Evolutionary conservation across 768 basidiomycete species (phyloP), one percentile per base, ranked within the genome.

Genomic region (Boletus sp.): DNA sequence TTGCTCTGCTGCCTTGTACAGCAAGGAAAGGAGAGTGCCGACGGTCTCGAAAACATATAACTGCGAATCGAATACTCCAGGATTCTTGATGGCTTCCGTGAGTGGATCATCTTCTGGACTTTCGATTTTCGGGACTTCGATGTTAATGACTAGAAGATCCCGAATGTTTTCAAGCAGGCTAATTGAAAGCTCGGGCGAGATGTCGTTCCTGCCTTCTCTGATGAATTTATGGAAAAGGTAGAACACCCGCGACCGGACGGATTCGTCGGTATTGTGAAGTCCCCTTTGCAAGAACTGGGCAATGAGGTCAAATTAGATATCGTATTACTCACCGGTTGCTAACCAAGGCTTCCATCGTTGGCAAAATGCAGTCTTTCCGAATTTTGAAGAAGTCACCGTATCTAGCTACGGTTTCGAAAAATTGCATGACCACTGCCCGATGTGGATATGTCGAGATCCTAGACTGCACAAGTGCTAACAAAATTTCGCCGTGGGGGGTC

Each of bases 351-450:
- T 94, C 89, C 33, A 99, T 76, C 2, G 92, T 83, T 2, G 92
- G 91, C 63, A 92, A 78, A 51, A 98, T 91, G 64, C 87, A 92
- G 55, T 92, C 90, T 64, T 88, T 91, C 60, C 93, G 86, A 24
- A 94, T 86, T 72, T 91, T 94, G 85, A 98, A 98, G 71, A 99
- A 98, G 65, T 98, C 97, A 36, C 85, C 83, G 69, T 98, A 99
- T 47, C 97, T 84, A n/a, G 91, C 83, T 11, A 82, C 83, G 5
- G 91, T 90, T 73, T 99, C 97, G 61, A 98, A 98, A 72, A 92
- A 94, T 67, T 96, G 94, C 72, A 95, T 79, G 8, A 83, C 78
- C 18, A 98, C 95, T 12, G 86, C 80, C 32, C 86, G 85, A 73
- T 95, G 89, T 7, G 92, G 94, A 73, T 87, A 94, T 5, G 81